Conservation (phyloP, 2,329 filamentous ascomycete species). For the Aspergillus fumigatiaffinis region DNA sequence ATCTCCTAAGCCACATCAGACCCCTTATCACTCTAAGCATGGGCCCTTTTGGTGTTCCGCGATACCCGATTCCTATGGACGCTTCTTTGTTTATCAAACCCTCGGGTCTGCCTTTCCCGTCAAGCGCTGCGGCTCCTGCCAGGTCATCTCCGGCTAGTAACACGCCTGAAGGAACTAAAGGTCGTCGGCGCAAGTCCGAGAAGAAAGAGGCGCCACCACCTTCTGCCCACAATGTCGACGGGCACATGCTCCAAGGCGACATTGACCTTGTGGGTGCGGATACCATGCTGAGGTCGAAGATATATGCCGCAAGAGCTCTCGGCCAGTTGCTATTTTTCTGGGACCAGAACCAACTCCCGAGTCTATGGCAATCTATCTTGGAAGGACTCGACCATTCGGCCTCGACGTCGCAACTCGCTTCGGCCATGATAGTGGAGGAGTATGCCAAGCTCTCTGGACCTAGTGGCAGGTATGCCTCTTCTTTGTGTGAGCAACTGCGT, state of each 20-base stretch:
- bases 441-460: conserved; percentile 60
- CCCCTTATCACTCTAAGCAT: conserved; percentile 80
- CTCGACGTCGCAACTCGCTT: conserved; percentile 80
- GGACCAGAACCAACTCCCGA: conserved; percentile 51
- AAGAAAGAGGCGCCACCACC: conserved; percentile 68
- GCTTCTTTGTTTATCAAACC: conserved; percentile 84
- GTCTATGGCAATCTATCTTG: conserved; percentile 63
- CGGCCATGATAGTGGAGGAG: conserved; percentile 82
- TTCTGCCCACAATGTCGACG: conserved; percentile 90
- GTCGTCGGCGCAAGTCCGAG: conserved; percentile 78
- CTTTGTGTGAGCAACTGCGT: conserved; percentile 58
- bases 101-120: conserved; percentile 77
- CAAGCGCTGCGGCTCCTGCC: conserved; percentile 34
- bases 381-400: conserved; percentile 67
- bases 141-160: conserved; percentile 43
- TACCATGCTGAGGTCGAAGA: conserved; percentile 79
- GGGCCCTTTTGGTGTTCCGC: conserved; percentile 86
- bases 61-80: conserved; percentile 91
- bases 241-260: conserved; percentile 96
- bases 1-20: conserved; percentile 71
- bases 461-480: conserved; percentile 28
- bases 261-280: conserved; percentile 91
- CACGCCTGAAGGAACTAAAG: conserved; percentile 60
- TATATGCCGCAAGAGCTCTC: conserved; percentile 81
- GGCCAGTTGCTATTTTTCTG: conserved; percentile 77